Evolutionary conservation across 805 yeast genomes (phyloP).

Genomic region (Myxozyma kluyveri): DNA sequence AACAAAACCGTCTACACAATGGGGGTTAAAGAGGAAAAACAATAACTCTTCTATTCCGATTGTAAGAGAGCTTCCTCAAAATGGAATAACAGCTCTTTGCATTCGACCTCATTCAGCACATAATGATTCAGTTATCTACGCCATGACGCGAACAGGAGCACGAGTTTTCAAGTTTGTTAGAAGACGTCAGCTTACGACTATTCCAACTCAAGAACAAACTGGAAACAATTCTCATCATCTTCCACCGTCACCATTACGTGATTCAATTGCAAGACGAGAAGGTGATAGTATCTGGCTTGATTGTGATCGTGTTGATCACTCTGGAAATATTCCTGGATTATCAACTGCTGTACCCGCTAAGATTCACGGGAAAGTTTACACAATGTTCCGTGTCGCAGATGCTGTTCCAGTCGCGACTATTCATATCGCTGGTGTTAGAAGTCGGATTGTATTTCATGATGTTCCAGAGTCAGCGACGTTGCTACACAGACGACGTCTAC

Average conservation of each 20-base stretch:
- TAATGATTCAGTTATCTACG: slow-evolving; percentile 16
- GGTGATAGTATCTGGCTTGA: neutral
- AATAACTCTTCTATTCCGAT: slow-evolving; percentile 7
- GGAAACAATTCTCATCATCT: neutral
- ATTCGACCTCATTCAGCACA: slow-evolving; percentile 27
- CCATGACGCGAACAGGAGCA: slow-evolving; percentile 15
- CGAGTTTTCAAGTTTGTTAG: slow-evolving; percentile 12
- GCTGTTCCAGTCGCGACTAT: slow-evolving; percentile 12
- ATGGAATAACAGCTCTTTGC: slow-evolving; percentile 20
- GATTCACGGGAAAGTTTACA: slow-evolving; percentile 6
- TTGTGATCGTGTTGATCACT: neutral
- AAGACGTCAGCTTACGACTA: slow-evolving; percentile 8
- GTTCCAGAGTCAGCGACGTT: neutral
- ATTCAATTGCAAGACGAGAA: neutral
- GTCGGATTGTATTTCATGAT: slow-evolving; percentile 11
- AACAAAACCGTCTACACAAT: too few species aligned
- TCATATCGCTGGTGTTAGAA: slow-evolving; percentile 10
- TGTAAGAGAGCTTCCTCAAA: slow-evolving; percentile 22
- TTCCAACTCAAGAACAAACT: neutral
- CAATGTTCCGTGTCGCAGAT: slow-evolving; percentile 7
- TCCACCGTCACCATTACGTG: neutral
- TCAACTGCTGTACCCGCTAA: neutral
- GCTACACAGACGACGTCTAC: neutral
- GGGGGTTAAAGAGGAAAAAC: too few species aligned
- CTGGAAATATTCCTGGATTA: neutral